These are phyloP conservation scores for Abelmoschus esculentus DNA, from an alignment of 345 rosid genomes.

Conservation along the genomic window DNA sequence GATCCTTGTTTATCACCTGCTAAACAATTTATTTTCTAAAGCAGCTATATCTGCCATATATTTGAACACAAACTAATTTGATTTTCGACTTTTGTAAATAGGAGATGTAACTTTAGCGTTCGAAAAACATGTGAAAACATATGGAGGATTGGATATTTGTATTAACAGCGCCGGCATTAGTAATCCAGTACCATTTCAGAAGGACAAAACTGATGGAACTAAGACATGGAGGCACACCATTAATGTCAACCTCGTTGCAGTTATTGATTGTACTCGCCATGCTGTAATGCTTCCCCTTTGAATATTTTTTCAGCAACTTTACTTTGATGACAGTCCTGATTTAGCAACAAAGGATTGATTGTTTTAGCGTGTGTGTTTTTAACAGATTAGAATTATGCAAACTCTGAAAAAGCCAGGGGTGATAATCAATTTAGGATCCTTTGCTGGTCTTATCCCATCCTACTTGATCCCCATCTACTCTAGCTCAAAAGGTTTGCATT, in stretches of 20 bases:
- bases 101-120: conserved; percentile 65
- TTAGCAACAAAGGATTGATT: conserved; percentile 1
- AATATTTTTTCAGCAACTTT: neutral
- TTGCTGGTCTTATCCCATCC: conserved; percentile 79
- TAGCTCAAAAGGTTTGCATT: conserved; percentile 60
- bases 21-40: neutral
- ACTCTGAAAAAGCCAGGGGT: conserved; percentile 69
- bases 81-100: conserved; percentile 17
- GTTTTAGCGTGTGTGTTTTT: neutral
- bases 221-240: conserved; percentile 62
- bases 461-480: conserved; percentile 58
- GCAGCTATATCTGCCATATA: neutral
- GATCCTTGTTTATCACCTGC: neutral
- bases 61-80: neutral
- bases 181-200: conserved; percentile 32
- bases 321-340: neutral
- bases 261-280: conserved; percentile 65
- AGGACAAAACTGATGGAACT: conserved; percentile 65
- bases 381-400: conserved; percentile 71
- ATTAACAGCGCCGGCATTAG: conserved; percentile 65
- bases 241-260: conserved; percentile 58
- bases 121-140: conserved; percentile 69
- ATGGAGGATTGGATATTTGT: conserved; percentile 81
- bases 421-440: conserved; percentile 80
- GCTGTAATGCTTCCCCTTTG: conserved; percentile 43